These are phyloP conservation scores for Pseudopyricularia cyperi DNA, from an alignment of 2,329 filamentous ascomycete genomes.

Conservation along the genomic window DNA sequence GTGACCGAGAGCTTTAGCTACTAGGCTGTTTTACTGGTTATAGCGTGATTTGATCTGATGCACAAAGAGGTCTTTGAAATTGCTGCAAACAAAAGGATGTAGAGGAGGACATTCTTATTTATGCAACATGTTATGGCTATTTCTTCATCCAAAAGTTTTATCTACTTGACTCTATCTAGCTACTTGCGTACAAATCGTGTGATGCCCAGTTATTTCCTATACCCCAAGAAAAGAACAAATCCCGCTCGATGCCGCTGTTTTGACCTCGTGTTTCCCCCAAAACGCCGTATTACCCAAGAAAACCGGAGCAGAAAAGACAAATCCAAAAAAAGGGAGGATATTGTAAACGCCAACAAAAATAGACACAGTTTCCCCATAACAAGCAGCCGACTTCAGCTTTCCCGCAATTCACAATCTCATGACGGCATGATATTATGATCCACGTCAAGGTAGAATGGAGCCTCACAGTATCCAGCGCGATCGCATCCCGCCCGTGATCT, in stretches of 20 bases:
- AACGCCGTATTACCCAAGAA: neutral
- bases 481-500: too few species aligned
- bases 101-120: neutral
- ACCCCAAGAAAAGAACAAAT: neutral
- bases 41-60: too few species aligned
- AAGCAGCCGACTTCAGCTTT: neutral
- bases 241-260: neutral
- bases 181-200: neutral
- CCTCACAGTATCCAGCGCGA: too few species aligned
- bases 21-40: constrained; percentile 21
- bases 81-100: neutral
- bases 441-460: neutral
- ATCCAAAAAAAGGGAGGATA: neutral
- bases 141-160: neutral
- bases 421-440: neutral
- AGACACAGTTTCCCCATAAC: neutral
- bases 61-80: neutral
- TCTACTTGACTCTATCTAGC: neutral
- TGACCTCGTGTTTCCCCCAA: neutral
- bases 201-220: neutral
- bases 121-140: neutral
- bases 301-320: neutral
- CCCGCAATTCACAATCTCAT: neutral
- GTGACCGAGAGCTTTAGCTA: constrained; percentile 50
- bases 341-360: neutral